Conservation (phyloP, 345 rosid genomes). For the Lumnitzera racemosa region DNA sequence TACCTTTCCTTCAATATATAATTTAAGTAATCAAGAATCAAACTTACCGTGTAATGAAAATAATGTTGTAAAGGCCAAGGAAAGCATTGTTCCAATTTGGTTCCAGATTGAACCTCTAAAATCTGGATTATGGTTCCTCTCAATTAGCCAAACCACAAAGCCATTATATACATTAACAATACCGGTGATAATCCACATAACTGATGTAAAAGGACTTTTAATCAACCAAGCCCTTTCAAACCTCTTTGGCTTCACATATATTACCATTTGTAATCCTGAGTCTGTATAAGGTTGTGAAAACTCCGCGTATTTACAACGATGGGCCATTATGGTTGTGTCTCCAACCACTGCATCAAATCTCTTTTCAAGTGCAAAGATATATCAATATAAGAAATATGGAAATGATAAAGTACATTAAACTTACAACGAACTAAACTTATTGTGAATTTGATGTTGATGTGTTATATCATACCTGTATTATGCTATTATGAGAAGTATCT, state of each 20-base stretch:
- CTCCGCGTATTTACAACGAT: slow-evolving; percentile 7
- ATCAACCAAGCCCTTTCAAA: slow-evolving; percentile 15
- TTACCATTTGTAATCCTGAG: slow-evolving; percentile 13
- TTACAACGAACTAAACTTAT: not conserved
- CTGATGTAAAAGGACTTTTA: slow-evolving; percentile 12
- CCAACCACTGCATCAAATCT: slow-evolving; percentile 19
- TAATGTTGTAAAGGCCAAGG: slow-evolving; percentile 16
- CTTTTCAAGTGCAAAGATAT: slow-evolving; percentile 2
- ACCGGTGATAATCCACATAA: slow-evolving; percentile 14
- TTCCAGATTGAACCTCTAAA: slow-evolving; percentile 4
- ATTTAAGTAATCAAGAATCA: not conserved
- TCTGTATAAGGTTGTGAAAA: slow-evolving; percentile 24
- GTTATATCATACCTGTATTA: not conserved
- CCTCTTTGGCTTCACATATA: not conserved
- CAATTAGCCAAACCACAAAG: slow-evolving; percentile 22
- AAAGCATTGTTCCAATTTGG: slow-evolving; percentile 15
- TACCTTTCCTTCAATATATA: no score
- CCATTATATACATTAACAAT: slow-evolving; percentile 11
- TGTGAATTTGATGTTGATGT: not conserved
- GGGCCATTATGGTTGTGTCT: slow-evolving; percentile 15
- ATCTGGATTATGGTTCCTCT: slow-evolving; percentile 6
- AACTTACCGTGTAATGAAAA: slow-evolving; percentile 18
- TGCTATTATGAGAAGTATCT: no score
- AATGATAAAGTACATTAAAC: not conserved
- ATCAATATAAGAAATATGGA: not conserved